Percentiles rank a stretch among this genome's conserved stretches.
These are phyloP conservation scores for Inga oerstediana DNA, from an alignment of 306 rosid genomes.

Conservation along the genomic window DNA sequence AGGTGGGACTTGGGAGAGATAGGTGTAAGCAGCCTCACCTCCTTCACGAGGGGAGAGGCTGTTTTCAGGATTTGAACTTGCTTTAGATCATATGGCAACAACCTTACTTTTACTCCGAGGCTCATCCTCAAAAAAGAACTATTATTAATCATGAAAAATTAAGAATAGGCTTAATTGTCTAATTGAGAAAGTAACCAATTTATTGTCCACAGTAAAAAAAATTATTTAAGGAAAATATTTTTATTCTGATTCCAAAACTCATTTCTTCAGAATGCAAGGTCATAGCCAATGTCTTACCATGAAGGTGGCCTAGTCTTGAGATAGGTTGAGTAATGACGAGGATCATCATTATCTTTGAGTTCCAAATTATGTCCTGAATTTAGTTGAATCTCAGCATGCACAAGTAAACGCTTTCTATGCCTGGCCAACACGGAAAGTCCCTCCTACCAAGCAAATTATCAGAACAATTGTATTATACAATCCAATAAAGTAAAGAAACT, in stretches of 20 bases:
- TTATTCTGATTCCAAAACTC: conserved; percentile 4
- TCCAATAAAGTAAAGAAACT: conserved; percentile 27
- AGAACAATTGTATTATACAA: conserved; percentile 33
- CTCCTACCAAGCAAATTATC: conserved; percentile 56
- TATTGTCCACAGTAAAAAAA: conserved; percentile 1
- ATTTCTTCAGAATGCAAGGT: conserved; percentile 20
- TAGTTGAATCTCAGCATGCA: conserved; percentile 76
- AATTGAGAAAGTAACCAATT: conserved; percentile 5
- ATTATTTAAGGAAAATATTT: conserved; percentile 12
- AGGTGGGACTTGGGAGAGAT: no score
- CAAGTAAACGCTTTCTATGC: conserved; percentile 85
- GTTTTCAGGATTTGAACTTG: no score
- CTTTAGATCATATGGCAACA: no score
- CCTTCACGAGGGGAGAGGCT: no score
- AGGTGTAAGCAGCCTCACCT: no score
- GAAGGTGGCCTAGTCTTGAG: conserved; percentile 85
- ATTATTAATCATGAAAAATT: conserved; percentile 2
- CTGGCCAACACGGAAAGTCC: conserved; percentile 83
- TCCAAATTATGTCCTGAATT: conserved; percentile 50
- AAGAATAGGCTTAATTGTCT: background rate
- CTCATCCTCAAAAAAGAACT: background rate
- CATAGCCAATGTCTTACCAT: conserved; percentile 56
- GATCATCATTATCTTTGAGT: conserved; percentile 43
- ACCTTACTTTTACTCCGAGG: no score
- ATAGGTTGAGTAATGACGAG: conserved; percentile 70